Evolutionary conservation across 768 basidiomycete genomes (phyloP), one percentile per base, ranked within the genome.

Genomic region (Dioszegia aurantiaca): DNA sequence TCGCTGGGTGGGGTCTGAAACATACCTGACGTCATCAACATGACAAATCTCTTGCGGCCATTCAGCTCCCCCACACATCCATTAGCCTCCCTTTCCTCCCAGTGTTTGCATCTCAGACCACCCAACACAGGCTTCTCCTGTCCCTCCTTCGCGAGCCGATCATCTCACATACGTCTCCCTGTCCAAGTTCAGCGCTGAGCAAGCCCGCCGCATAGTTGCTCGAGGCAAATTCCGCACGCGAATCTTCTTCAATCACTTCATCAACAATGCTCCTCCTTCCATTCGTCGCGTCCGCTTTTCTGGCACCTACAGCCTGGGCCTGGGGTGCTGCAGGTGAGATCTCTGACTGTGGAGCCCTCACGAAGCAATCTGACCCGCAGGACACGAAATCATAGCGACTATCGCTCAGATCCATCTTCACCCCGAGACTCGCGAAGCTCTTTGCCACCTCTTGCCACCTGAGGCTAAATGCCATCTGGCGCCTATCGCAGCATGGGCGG

Each of bases 321-420:
- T 78, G 74, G 74, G 77, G 77, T 9, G 77, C 77, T 39, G 77
- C 70, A 2, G 51, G 51, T 53, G 23, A 21, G 47, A 24, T 10
- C 27, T n/a, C 31, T n/a, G n/a, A n/a, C n/a, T n/a, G n/a, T n/a
- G 14, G 37, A 10, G 4, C 23, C 39, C 21, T 3, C 12, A 16
- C 40, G 10, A 44, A 23, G 46, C 8, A 0, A 10, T 52, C 49
- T 31, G 12, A 12, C 9, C 36, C 33, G 37, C 8, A 53, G 90
- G 93, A 3, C 93, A 97, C 67, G 88, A 95, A 79, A 86, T 95
- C 30, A 84, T 90, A 4, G 93, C 92, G 0, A 94, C 92, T 3
- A 88, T 98, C 56, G 94, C 94, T 0, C 88, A 97, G 73, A 89
- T 93, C 59, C 85, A 95, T 73, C 82, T 97, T 2, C 83, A 89